Evolutionary conservation across 2,329 filamentous ascomycete genomes (phyloP).

Genomic region (Iodosphaeria phyllophila): DNA sequence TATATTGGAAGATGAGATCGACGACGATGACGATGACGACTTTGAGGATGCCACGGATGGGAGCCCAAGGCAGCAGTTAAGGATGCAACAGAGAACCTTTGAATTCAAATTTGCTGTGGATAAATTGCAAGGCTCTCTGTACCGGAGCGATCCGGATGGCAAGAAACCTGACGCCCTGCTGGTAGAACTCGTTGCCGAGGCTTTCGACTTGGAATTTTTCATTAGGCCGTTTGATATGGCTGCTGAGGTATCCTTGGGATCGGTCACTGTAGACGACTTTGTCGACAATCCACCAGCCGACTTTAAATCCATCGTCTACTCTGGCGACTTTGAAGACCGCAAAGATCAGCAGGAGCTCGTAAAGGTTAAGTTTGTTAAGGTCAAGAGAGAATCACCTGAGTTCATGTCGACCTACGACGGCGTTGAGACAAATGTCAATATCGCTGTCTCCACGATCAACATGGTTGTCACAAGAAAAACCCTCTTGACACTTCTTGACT

Average conservation of each 20-base stretch:
- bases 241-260: slow-evolving; percentile 74
- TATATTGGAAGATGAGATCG: slow-evolving; percentile 57
- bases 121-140: slow-evolving; percentile 81
- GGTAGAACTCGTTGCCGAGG: slow-evolving; percentile 78
- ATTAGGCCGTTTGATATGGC: slow-evolving; percentile 83
- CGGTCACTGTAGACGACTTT: slow-evolving; percentile 81
- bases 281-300: slow-evolving; percentile 76
- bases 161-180: slow-evolving; percentile 62
- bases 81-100: slow-evolving; percentile 76
- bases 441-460: slow-evolving; percentile 88
- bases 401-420: slow-evolving; percentile 85
- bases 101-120: slow-evolving; percentile 96
- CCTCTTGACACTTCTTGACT: slow-evolving; percentile 79
- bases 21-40: slow-evolving; percentile 42
- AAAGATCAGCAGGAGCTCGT: slow-evolving; percentile 67
- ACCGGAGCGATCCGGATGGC: slow-evolving; percentile 64
- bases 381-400: slow-evolving; percentile 81
- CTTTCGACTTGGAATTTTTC: slow-evolving; percentile 75
- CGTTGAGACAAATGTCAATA: slow-evolving; percentile 81
- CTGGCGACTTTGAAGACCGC: slow-evolving; percentile 52
- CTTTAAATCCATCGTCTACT: slow-evolving; percentile 96
- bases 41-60: slow-evolving; percentile 50
- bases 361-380: slow-evolving; percentile 72
- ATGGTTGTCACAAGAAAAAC: slow-evolving; percentile 87
- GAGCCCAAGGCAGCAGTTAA: slow-evolving; percentile 35